Percentiles rank a stretch among this genome's conserved stretches.
These are phyloP conservation scores for Solanum habrochaites DNA, from an alignment of 257 asterid species.

Conservation along the genomic window DNA sequence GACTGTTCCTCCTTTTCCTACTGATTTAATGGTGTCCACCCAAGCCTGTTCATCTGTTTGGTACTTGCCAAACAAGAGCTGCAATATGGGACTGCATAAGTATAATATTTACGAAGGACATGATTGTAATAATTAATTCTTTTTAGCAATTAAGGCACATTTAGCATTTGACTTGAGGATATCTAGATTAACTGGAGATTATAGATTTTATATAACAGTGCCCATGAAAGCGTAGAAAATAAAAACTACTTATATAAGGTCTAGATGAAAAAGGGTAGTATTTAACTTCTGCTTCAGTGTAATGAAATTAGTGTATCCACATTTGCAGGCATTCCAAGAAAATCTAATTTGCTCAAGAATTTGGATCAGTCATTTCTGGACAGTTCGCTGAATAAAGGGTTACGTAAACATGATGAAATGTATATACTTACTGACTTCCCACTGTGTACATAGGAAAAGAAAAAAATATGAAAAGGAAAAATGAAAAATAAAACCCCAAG, in stretches of 20 bases:
- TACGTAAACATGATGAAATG: background rate
- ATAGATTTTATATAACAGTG: background rate
- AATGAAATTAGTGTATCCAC: background rate
- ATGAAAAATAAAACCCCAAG: background rate
- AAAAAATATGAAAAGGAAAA: background rate
- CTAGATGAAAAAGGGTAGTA: background rate
- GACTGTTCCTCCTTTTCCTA: conserved; percentile 37
- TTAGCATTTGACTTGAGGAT: background rate
- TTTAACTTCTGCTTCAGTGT: background rate
- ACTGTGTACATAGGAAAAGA: background rate
- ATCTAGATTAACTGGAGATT: background rate
- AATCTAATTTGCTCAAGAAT: background rate
- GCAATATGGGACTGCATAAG: conserved; percentile 14
- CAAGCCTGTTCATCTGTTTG: conserved; percentile 84
- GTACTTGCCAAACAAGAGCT: conserved; percentile 58
- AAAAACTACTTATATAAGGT: background rate
- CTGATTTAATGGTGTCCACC: conserved; percentile 78
- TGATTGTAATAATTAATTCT: background rate
- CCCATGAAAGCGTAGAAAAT: background rate
- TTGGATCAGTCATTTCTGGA: background rate
- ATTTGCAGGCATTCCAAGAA: background rate
- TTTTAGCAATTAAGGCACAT: background rate
- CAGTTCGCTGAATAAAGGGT: background rate
- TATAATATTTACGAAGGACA: background rate
- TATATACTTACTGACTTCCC: background rate